A percentile compares a stretch with the other conserved stretches of the same genome.
These are phyloP conservation scores for Stephania japonica DNA, from an alignment of 164 flowering plant genomes.

Conservation along the genomic window DNA sequence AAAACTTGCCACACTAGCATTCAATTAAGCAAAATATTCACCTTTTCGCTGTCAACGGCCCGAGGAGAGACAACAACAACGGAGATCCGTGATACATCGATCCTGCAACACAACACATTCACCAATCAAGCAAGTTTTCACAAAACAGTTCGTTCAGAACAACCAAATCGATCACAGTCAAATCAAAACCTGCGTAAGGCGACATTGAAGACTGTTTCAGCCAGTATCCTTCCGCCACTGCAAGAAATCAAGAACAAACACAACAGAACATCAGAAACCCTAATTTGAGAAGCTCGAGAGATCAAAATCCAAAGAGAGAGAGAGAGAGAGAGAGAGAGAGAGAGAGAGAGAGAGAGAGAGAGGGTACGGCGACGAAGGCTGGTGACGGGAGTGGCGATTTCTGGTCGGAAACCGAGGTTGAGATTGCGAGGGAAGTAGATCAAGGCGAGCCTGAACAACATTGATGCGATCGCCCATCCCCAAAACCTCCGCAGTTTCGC, in stretches of 20 bases:
- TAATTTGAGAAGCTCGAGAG: not conserved
- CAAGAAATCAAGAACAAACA: constrained; percentile 9
- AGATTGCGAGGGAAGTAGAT: constrained; percentile 51
- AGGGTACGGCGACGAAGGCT: constrained; percentile 85
- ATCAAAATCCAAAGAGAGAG: constrained; percentile 7
- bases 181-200: constrained; percentile 74
- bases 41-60: constrained; percentile 80
- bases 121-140: constrained; percentile 8
- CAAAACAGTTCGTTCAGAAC: not conserved
- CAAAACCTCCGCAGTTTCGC: constrained; percentile 26
- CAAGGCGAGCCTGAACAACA: constrained; percentile 43
- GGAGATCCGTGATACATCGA: constrained; percentile 99
- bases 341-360: constrained; percentile 14
- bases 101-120: constrained; percentile 37
- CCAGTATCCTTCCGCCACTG: constrained; percentile 99
- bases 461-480: constrained; percentile 31
- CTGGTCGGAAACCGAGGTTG: constrained; percentile 72
- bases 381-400: constrained; percentile 92
- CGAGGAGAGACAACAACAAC: constrained; percentile 63
- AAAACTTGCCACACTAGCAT: not conserved
- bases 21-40: constrained; percentile 9
- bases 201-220: constrained; percentile 85
- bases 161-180: not conserved
- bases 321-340: constrained; percentile 9
- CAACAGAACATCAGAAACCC: not conserved